Evolutionary conservation across 2,329 filamentous ascomycete genomes (phyloP).

Genomic region (Fulvia fulva): DNA sequence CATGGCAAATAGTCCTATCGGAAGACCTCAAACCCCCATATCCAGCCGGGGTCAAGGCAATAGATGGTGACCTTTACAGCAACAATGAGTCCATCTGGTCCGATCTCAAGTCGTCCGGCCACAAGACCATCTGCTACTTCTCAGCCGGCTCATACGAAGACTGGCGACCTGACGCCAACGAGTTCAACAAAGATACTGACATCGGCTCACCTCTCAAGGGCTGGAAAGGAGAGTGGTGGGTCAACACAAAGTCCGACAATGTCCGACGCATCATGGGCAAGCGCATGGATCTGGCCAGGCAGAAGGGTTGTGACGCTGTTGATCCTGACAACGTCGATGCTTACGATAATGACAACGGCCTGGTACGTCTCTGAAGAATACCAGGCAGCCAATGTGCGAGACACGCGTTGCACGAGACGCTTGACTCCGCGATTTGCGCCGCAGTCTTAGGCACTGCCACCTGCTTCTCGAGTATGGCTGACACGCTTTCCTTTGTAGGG

Average conservation of each 20-base stretch:
- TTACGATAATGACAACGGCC: constrained; percentile 38
- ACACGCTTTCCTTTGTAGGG: no score
- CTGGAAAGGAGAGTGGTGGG: constrained; percentile 66
- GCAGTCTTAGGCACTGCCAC: no score
- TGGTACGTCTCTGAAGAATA: no score
- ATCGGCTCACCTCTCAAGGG: constrained; percentile 57
- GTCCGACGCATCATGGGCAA: constrained; percentile 61
- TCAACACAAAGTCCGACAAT: constrained; percentile 53
- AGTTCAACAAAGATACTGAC: constrained; percentile 53
- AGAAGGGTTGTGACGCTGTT: constrained; percentile 37
- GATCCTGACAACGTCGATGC: constrained; percentile 34
- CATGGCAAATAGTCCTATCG: constrained; percentile 8
- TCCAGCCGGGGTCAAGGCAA: constrained; percentile 1
- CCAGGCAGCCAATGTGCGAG: no score
- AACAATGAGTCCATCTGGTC: constrained; percentile 5
- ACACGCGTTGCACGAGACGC: no score
- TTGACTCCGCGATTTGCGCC: no score
- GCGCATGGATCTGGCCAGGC: constrained; percentile 55
- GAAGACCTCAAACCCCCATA: neutral
- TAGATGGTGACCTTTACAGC: constrained; percentile 11
- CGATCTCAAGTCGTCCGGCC: constrained; percentile 1
- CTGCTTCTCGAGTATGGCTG: no score
- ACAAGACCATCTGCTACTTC: constrained; percentile 63
- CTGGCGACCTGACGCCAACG: constrained; percentile 60
- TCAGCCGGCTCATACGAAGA: constrained; percentile 66